These are phyloP conservation scores for Erigeron philadelphicus DNA, from an alignment of 140 eudicot species.

Conservation along the genomic window DNA sequence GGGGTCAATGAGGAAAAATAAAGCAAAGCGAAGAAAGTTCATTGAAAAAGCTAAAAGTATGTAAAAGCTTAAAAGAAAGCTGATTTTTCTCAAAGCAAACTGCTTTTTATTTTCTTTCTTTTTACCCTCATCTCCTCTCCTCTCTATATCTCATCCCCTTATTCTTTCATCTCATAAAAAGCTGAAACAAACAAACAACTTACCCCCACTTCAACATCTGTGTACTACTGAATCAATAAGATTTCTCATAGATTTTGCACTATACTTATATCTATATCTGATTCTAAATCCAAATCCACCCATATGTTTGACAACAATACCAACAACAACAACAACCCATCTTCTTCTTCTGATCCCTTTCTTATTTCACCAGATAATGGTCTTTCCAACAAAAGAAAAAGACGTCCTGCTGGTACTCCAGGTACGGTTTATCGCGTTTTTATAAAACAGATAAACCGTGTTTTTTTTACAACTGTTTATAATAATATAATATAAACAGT, in stretches of 20 bases:
- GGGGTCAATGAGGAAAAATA: conserved; percentile 52
- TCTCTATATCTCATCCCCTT: conserved; percentile 9
- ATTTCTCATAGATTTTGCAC: conserved; percentile 21
- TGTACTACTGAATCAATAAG: conserved; percentile 20
- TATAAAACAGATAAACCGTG: neutral
- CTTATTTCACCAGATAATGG: conserved; percentile 41
- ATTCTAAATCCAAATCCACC: conserved; percentile 13
- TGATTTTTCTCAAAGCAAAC: conserved; percentile 54
- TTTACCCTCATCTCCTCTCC: conserved; percentile 23
- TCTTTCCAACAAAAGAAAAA: conserved; percentile 44
- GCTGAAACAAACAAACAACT: conserved; percentile 34
- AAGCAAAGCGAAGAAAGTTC: conserved; percentile 56
- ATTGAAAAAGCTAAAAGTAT: conserved; percentile 56
- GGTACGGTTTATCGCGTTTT: conserved; percentile 32
- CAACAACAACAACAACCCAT: conserved; percentile 13
- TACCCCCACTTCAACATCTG: conserved; percentile 37
- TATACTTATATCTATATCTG: neutral
- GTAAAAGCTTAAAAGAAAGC: conserved; percentile 53
- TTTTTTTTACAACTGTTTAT: neutral
- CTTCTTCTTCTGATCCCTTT: conserved; percentile 52
- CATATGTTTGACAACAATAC: conserved; percentile 41
- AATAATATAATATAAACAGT: neutral
- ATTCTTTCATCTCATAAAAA: conserved; percentile 28
- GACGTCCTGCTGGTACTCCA: conserved; percentile 93
- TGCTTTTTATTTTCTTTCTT: conserved; percentile 22